phyloP scores from a whole-genome alignment of 2,329 filamentous ascomycete genomes.

The Dissoconium aciculare region DNA sequence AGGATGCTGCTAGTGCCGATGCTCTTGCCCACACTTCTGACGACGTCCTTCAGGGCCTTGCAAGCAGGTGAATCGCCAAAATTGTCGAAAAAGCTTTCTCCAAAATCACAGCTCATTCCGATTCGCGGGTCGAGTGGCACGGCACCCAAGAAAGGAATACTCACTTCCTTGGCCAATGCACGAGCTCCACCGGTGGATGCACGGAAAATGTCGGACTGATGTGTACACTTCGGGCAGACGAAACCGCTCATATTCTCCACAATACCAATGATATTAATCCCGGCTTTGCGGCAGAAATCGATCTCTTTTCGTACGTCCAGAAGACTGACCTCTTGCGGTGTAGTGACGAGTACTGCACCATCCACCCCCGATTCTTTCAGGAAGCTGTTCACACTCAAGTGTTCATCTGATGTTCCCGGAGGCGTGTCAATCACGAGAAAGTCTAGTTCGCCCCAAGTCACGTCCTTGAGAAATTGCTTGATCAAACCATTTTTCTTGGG shows the following conservation, averaged over 20 bases:
- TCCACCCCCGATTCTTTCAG: constrained; percentile 84
- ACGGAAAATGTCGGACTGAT: constrained; percentile 69
- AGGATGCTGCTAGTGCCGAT: constrained; percentile 21
- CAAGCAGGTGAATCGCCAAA: constrained; percentile 91
- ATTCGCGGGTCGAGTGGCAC: constrained; percentile 89
- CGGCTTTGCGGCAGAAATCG: constrained; percentile 91
- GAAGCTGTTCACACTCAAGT: constrained; percentile 83
- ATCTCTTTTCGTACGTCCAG: constrained; percentile 95
- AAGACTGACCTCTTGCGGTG: constrained; percentile 83
- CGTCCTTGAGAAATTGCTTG: constrained; percentile 95
- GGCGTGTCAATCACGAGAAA: constrained; percentile 90
- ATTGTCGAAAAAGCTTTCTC: constrained; percentile 90
- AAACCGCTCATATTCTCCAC: constrained; percentile 98
- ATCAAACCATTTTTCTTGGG: constrained; percentile 98
- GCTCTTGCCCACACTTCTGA: constrained; percentile 44
- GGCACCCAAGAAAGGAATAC: constrained; percentile 72
- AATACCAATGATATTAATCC: constrained; percentile 71
- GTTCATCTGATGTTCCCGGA: constrained; percentile 88
- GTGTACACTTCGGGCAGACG: constrained; percentile 82
- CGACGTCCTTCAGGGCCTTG: constrained; percentile 63
- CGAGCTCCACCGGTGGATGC: constrained; percentile 79
- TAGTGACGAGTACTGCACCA: constrained; percentile 84
- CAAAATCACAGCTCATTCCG: constrained; percentile 91
- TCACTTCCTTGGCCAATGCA: constrained; percentile 69
- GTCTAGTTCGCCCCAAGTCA: constrained; percentile 92